Percentiles rank a stretch among this genome's conserved stretches.
These are phyloP conservation scores for Coleophoma eucalyptorum DNA, from an alignment of 2,329 filamentous ascomycete species.

Conservation along the genomic window DNA sequence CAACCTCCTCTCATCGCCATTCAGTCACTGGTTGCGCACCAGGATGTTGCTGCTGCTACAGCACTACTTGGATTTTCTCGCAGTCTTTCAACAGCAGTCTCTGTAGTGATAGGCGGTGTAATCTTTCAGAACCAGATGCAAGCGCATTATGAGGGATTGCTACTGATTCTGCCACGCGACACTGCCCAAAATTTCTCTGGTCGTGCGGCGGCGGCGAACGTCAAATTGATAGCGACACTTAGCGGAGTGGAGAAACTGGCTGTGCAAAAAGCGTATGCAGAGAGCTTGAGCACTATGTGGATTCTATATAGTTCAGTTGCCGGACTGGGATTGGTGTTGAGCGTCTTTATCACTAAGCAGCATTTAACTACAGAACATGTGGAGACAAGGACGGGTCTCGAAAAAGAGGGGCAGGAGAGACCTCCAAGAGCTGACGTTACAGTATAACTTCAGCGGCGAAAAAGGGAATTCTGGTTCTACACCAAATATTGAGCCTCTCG, in stretches of 20 bases:
- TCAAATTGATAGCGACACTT: constrained; percentile 5
- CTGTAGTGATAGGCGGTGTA: constrained; percentile 71
- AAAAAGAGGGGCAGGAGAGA: neutral
- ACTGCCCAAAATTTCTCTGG: neutral
- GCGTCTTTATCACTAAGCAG: neutral
- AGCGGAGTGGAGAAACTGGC: neutral
- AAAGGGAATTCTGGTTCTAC: too few relatives aligned
- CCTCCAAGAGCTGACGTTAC: too few relatives aligned
- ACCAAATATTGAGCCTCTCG: too few relatives aligned
- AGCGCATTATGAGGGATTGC: constrained; percentile 57
- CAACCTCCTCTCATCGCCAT: constrained; percentile 63
- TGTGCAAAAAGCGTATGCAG: neutral
- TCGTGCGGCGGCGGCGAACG: neutral
- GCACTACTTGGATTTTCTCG: constrained; percentile 60
- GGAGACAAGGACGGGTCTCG: neutral
- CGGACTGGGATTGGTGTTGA: neutral
- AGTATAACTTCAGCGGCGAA: too few relatives aligned
- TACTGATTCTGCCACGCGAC: neutral
- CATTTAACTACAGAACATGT: neutral
- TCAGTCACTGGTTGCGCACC: constrained; percentile 55
- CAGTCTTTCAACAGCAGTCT: constrained; percentile 64
- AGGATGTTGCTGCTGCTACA: constrained; percentile 61
- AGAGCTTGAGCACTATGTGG: neutral
- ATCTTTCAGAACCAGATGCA: constrained; percentile 57
- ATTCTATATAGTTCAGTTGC: neutral